These are phyloP conservation scores for Globisporangium takayamanum DNA, from an alignment of 352 stramenopile species.

Conservation along the genomic window DNA sequence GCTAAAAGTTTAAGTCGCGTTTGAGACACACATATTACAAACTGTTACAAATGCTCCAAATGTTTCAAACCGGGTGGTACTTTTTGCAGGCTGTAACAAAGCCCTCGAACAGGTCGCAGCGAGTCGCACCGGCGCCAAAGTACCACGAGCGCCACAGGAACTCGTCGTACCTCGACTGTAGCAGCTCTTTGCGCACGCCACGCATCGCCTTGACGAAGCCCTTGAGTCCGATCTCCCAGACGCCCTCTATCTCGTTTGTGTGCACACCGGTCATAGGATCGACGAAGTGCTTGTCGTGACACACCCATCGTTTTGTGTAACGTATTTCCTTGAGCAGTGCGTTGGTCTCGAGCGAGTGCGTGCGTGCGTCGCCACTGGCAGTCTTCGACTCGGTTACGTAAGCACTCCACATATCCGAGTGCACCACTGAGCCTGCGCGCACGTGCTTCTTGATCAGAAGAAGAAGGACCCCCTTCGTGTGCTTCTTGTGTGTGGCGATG, in stretches of 20 bases:
- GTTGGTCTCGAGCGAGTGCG: neutral
- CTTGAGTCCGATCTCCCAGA: constrained; percentile 12
- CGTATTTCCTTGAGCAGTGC: neutral
- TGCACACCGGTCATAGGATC: constrained; percentile 12
- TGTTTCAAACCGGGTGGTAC: neutral
- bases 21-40: no score
- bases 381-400: neutral
- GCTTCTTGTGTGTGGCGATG: neutral
- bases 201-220: constrained; percentile 8
- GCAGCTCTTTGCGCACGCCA: constrained; percentile 1
- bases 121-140: neutral
- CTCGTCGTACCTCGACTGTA: constrained; percentile 7
- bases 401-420: neutral
- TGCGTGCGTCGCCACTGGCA: neutral
- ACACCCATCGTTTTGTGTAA: constrained; percentile 9
- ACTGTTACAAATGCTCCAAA: no score
- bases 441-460: neutral
- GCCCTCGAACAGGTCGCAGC: neutral
- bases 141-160: constrained; percentile 11
- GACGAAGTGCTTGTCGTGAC: constrained; percentile 7
- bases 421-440: neutral
- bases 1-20: neutral
- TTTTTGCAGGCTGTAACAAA: neutral
- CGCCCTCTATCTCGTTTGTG: constrained; percentile 12
- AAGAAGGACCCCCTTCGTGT: neutral